phyloP scores from a whole-genome alignment of 2,329 filamentous ascomycete species.

The Verticillium albo-atrum region DNA sequence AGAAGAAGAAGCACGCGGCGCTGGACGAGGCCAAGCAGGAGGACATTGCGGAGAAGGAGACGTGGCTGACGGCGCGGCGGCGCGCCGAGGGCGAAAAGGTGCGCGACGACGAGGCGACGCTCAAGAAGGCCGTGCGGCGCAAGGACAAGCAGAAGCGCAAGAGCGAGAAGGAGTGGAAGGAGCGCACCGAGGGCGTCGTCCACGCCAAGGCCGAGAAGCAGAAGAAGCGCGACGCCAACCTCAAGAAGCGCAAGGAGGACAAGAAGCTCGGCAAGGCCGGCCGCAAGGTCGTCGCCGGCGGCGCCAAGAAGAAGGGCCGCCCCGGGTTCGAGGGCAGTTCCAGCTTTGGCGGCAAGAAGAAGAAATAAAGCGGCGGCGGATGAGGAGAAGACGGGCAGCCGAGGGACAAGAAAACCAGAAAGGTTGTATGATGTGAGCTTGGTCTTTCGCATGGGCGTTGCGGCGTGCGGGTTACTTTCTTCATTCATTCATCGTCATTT shows the following conservation, averaged over 20 bases:
- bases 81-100: slow-evolving; percentile 86
- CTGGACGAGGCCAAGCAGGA: slow-evolving; percentile 77
- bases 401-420: no score
- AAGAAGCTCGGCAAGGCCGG: slow-evolving; percentile 57
- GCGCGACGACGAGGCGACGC: slow-evolving; percentile 75
- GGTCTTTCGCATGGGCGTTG: slow-evolving; percentile 1
- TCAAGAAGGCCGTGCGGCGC: slow-evolving; percentile 93
- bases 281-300: slow-evolving; percentile 41
- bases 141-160: slow-evolving; percentile 88
- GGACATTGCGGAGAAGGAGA: slow-evolving; percentile 88
- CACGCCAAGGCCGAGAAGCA: slow-evolving; percentile 75
- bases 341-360: slow-evolving; percentile 52
- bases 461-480: not conserved
- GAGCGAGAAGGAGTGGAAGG: slow-evolving; percentile 84
- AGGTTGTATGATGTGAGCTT: not conserved
- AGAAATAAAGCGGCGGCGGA: slow-evolving; percentile 10
- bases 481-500: not conserved
- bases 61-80: slow-evolving; percentile 88
- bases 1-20: slow-evolving; percentile 71
- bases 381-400: not conserved
- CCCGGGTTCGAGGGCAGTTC: slow-evolving; percentile 65
- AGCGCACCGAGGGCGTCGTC: slow-evolving; percentile 66
- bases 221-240: slow-evolving; percentile 76
- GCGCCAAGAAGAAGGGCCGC: slow-evolving; percentile 30
- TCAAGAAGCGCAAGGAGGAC: slow-evolving; percentile 69